phyloP scores from a whole-genome alignment of 257 asterid species.

The Voacanga thouarsii region DNA sequence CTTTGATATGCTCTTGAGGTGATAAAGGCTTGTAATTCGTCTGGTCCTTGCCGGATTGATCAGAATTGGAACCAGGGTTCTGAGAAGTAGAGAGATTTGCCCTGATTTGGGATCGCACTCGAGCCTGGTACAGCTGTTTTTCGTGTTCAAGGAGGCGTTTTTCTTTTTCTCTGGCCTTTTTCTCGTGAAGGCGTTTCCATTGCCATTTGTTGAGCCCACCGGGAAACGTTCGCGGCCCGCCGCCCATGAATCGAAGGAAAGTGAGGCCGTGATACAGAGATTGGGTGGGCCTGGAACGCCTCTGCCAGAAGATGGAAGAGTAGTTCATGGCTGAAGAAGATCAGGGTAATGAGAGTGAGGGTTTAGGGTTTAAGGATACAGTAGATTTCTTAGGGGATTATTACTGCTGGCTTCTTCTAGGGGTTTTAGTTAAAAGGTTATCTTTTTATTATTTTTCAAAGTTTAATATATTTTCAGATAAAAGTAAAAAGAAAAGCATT shows the following conservation, averaged over 20 bases:
- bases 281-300: constrained; percentile 10
- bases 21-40: constrained; percentile 50
- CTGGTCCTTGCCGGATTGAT: constrained; percentile 25
- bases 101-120: constrained; percentile 79
- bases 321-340: constrained; percentile 9
- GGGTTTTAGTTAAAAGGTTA: too few relatives aligned
- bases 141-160: constrained; percentile 82
- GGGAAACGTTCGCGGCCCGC: constrained; percentile 90
- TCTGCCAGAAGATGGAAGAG: constrained; percentile 17
- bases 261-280: constrained; percentile 27
- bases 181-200: constrained; percentile 98
- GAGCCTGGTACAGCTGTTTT: constrained; percentile 80
- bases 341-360: background rate
- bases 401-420: too few relatives aligned
- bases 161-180: constrained; percentile 85
- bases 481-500: too few relatives aligned
- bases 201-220: constrained; percentile 99
- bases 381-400: background rate
- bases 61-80: constrained; percentile 24
- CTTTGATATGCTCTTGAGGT: constrained; percentile 69
- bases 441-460: too few relatives aligned
- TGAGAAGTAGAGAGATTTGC: constrained; percentile 41
- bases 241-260: constrained; percentile 78
- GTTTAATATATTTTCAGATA: too few relatives aligned
- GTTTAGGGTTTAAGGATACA: constrained; percentile 18